Evolutionary conservation across 495 filamentous ascomycete species (phyloP).

Genomic region (Extremus antarcticus): DNA sequence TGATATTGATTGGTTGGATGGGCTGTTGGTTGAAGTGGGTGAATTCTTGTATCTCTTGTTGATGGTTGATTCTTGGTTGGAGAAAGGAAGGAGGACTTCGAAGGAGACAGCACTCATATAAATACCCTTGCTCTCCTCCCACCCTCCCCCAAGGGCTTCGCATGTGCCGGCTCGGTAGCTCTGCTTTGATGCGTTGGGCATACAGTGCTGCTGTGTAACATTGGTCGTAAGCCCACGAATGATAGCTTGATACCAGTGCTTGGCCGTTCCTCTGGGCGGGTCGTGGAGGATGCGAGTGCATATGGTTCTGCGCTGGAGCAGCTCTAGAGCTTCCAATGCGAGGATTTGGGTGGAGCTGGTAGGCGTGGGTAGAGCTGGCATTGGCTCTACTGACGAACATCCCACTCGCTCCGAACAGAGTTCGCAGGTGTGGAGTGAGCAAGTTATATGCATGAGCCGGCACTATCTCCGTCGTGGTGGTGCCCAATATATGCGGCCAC

Average conservation of each 20-base stretch:
- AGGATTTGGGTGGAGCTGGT: neutral
- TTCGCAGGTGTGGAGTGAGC: neutral
- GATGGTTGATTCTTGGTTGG: neutral
- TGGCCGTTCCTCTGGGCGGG: neutral
- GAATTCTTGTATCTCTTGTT: neutral
- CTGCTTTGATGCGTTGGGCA: neutral
- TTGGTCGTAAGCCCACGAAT: neutral
- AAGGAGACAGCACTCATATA: neutral
- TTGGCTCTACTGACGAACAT: neutral
- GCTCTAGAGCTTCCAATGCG: neutral
- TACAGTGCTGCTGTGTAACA: neutral
- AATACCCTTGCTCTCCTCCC: too few relatives aligned
- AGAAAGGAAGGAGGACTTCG: neutral
- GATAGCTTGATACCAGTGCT: neutral
- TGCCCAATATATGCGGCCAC: too few relatives aligned
- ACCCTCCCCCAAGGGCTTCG: too few relatives aligned
- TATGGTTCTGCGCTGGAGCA: neutral
- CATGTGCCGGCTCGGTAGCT: neutral
- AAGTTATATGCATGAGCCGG: too few relatives aligned
- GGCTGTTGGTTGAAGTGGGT: neutral
- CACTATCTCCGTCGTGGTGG: too few relatives aligned
- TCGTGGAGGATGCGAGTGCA: neutral
- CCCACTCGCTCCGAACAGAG: neutral
- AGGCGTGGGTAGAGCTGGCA: neutral
- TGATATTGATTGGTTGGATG: neutral